Conservation (phyloP, 768 basidiomycete genomes). For the Kwoniella mangroviensis region DNA sequence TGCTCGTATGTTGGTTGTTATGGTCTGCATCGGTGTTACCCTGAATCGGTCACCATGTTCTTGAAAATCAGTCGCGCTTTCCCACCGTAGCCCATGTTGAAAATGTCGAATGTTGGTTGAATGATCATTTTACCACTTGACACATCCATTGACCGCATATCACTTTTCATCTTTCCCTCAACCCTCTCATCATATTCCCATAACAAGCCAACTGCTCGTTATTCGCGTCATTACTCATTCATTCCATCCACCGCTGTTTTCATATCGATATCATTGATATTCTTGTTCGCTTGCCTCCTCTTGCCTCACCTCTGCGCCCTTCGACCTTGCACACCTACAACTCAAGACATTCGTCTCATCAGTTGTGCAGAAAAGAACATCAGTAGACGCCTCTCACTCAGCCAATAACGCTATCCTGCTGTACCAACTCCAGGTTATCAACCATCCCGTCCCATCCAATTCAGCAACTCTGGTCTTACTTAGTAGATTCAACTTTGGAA, state of each 20-base stretch:
- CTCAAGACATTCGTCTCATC: neutral
- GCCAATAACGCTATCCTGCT: neutral
- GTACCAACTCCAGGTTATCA: neutral
- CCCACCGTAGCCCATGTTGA: neutral
- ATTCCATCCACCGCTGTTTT: neutral
- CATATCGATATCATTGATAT: neutral
- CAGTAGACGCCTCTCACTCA: conserved; percentile 2
- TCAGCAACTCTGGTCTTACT: neutral
- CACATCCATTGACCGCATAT: conserved; percentile 9
- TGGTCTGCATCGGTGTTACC: neutral
- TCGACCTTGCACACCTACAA: neutral
- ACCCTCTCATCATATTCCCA: neutral
- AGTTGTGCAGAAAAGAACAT: conserved; percentile 1
- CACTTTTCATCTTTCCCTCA: neutral
- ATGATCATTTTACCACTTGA: neutral
- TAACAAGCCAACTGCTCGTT: neutral
- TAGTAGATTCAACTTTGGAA: neutral
- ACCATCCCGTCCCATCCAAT: neutral
- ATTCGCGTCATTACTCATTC: conserved; percentile 12
- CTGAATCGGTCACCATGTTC: neutral
- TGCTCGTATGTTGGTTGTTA: conserved; percentile 15
- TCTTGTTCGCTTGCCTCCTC: conserved; percentile 1
- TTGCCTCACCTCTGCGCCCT: neutral
- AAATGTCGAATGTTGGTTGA: conserved; percentile 11
- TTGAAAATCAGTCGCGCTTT: conserved; percentile 13